Evolutionary conservation across 768 basidiomycete species (phyloP).

Genomic region (Pluteus cervinus): DNA sequence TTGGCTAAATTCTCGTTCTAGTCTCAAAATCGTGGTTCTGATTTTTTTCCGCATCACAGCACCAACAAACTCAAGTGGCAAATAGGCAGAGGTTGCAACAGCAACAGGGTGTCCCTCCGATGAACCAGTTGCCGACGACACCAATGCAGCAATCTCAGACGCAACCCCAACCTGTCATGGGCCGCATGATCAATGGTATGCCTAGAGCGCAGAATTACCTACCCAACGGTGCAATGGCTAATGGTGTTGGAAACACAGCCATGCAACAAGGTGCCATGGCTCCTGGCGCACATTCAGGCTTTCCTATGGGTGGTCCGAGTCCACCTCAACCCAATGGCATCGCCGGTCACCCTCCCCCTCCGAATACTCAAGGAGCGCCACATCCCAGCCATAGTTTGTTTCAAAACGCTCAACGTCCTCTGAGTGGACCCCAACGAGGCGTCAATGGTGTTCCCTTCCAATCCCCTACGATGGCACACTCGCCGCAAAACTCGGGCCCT

Average conservation of each 20-base stretch:
- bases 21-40: slow-evolving; percentile 6
- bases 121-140: slow-evolving; percentile 2
- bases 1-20: slow-evolving; percentile 8
- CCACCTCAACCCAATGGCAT: slow-evolving; percentile 43
- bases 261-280: slow-evolving; percentile 12
- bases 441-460: slow-evolving; percentile 49
- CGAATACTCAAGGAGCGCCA: slow-evolving; percentile 15
- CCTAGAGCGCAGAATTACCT: slow-evolving; percentile 12
- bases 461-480: slow-evolving; percentile 60
- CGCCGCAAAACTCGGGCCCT: slow-evolving; percentile 40
- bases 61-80: slow-evolving; percentile 20
- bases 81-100: slow-evolving; percentile 23
- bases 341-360: slow-evolving; percentile 21
- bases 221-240: slow-evolving; percentile 19
- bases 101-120: slow-evolving; percentile 9
- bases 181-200: slow-evolving; percentile 13
- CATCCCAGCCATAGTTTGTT: slow-evolving; percentile 8
- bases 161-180: slow-evolving; percentile 9
- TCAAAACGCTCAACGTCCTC: slow-evolving; percentile 15
- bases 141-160: slow-evolving; percentile 4
- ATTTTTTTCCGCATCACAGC: slow-evolving; percentile 14
- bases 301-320: slow-evolving; percentile 24
- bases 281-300: slow-evolving; percentile 7
- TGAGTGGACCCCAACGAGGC: slow-evolving; percentile 24
- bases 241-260: slow-evolving; percentile 17